Conservation (phyloP, 768 basidiomycete species). For the Cystobasidium onofrii region DNA sequence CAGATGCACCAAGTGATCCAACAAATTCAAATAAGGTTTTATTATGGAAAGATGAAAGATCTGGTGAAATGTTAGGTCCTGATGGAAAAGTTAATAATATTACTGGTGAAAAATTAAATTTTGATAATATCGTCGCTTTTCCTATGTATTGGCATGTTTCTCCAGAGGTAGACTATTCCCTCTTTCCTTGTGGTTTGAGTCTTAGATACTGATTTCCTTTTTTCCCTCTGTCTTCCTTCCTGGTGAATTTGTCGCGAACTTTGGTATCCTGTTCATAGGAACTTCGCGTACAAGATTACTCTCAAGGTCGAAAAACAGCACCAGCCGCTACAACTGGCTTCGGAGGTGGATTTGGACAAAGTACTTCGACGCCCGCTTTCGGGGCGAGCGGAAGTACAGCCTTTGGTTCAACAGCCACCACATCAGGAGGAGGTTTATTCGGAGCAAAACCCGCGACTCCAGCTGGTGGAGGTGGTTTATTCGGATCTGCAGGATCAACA, state of each 20-base stretch:
- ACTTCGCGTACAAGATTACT: conserved; percentile 17
- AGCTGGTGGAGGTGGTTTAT: neutral
- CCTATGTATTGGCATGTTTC: conserved; percentile 24
- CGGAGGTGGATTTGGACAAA: neutral
- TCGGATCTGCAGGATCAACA: neutral
- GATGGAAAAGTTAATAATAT: neutral
- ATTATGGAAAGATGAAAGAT: conserved; percentile 4
- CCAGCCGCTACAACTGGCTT: conserved; percentile 15
- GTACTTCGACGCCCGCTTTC: neutral
- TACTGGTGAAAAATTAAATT: conserved; percentile 13
- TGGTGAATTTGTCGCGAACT: too few species aligned
- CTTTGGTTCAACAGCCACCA: neutral
- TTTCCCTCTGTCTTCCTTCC: neutral
- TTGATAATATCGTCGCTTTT: conserved; percentile 15
- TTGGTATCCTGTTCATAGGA: neutral
- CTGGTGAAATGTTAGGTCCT: neutral
- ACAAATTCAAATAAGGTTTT: neutral
- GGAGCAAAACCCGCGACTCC: neutral
- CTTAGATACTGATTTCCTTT: neutral
- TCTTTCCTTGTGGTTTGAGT: neutral
- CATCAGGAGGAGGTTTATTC: neutral
- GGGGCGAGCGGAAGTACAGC: neutral
- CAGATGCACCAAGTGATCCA: neutral
- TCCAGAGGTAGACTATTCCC: neutral
- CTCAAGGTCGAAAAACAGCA: conserved; percentile 1